phyloP scores from a whole-genome alignment of 176 grass and related monocot species.

The Avena insularis region DNA sequence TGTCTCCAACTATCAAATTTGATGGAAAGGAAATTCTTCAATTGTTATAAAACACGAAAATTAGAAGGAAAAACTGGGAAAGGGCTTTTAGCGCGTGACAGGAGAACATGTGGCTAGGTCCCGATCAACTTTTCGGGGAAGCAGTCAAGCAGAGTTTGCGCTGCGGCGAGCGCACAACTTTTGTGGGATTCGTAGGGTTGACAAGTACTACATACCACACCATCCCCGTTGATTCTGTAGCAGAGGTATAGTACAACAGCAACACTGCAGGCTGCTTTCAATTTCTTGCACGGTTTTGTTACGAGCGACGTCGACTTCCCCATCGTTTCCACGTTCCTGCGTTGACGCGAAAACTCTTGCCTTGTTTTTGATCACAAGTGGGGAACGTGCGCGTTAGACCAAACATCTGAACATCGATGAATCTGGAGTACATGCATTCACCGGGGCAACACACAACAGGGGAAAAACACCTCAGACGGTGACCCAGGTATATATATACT shows the following conservation, averaged over 20 bases:
- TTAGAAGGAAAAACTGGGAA: no score
- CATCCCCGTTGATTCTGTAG: not conserved
- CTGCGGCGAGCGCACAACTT: constrained; percentile 35
- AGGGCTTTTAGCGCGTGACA: not conserved
- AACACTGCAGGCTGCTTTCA: not conserved
- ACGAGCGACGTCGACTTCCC: constrained; percentile 18
- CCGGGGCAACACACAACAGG: no score
- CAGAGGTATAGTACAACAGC: not conserved
- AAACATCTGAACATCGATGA: not conserved
- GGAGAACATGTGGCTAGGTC: not conserved
- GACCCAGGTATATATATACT: not conserved
- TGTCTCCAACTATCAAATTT: no score
- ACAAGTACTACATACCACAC: not conserved
- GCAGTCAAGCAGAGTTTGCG: not conserved
- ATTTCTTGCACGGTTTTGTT: not conserved
- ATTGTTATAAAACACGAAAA: no score
- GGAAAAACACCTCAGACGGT: not conserved
- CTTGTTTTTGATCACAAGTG: no score
- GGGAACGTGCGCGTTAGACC: not conserved
- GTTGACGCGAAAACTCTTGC: not conserved
- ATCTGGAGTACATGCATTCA: no score
- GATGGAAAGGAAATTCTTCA: no score
- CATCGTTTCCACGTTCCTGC: constrained; percentile 23
- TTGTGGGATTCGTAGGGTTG: constrained; percentile 22
- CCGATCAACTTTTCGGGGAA: not conserved